Base-by-base conservation (phyloP, 2,329 filamentous ascomycete species). In the Aspergillus udagawae region DNA sequence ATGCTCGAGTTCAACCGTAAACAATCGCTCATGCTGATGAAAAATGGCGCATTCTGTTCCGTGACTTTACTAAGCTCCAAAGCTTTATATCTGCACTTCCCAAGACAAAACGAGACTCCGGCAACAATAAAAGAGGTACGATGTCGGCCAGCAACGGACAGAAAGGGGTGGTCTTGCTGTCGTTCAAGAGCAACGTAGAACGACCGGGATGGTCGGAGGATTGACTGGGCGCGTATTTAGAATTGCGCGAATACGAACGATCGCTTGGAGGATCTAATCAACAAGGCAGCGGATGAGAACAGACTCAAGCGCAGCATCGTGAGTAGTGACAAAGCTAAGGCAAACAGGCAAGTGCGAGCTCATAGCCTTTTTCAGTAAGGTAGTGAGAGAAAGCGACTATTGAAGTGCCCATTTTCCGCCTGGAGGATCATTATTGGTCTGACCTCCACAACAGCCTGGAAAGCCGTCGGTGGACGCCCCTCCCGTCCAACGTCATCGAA, bases 21-120 rank as follows among this genome's bases (percentile, higher is more conserved):
- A 52, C 52, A 54, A 57, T 49, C 29, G 59, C 56, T 65, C 61
- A 65, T 65, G 54, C 61, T 63, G 56, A 50, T 59, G 54, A 53
- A 42, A 51, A 57, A 51, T 54, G 53, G 42, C 52, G 51, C 63
- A 65, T 65, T 52, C 32, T 50, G 50, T 54, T 51, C 25, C 50
- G 52, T 55, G 55, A 52, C 35, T 49, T 49, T 53, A 49, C 29
- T 55, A 49, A 38, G 41, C 50, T 17, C 41, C 21, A n/a, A 51
- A 28, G 42, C 54, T 14, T 17, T 48, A 25, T 25, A 51, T 32
- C 14, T 23, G 29, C 44, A 29, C 21, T 23, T 21, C 20, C n/a
- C 10, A 27, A 17, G 35, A 53, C 12, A 29, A 23, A 41, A 48
- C 53, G 25, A 52, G 9, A 38, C 14, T 38, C 14, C 23, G 52